Conservation (phyloP, 768 basidiomycete genomes). For the Suillus clintonianus region DNA sequence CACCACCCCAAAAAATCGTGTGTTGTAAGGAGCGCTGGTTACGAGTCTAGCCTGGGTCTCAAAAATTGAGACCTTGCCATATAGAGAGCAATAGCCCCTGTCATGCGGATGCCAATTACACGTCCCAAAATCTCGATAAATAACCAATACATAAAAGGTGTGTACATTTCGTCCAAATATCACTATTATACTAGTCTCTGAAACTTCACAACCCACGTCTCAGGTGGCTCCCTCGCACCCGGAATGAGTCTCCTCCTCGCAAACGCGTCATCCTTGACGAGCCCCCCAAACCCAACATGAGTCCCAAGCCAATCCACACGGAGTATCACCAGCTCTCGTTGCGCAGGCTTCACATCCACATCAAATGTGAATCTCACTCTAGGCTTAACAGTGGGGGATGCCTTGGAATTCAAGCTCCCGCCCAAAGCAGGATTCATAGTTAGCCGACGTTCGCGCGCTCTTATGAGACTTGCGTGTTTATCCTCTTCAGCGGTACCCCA, state of each 20-base stretch:
- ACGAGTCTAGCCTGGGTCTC: no score
- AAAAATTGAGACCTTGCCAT: not conserved
- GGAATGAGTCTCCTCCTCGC: constrained; percentile 8
- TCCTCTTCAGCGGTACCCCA: constrained; percentile 4
- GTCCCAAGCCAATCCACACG: constrained; percentile 13
- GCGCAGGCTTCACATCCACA: no score
- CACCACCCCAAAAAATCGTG: no score
- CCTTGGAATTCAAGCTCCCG: not conserved
- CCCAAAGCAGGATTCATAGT: not conserved
- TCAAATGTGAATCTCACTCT: not conserved
- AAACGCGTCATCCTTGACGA: constrained; percentile 7
- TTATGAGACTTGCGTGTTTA: not conserved
- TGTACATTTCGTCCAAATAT: not conserved
- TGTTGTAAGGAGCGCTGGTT: no score
- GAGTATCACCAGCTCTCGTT: not conserved
- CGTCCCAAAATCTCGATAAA: not conserved
- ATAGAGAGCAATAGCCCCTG: not conserved
- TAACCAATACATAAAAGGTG: not conserved
- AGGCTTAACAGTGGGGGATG: not conserved
- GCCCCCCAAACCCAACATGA: constrained; percentile 6
- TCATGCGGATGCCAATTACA: not conserved
- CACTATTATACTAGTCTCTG: not conserved
- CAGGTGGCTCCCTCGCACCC: constrained; percentile 1
- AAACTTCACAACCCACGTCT: constrained; percentile 12
- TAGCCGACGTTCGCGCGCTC: constrained; percentile 5